A percentile compares a stretch with the other conserved stretches of the same genome.
Conservation (phyloP, 1,284 basidiomycete genomes). For the Ustanciosporium gigantosporum region DNA sequence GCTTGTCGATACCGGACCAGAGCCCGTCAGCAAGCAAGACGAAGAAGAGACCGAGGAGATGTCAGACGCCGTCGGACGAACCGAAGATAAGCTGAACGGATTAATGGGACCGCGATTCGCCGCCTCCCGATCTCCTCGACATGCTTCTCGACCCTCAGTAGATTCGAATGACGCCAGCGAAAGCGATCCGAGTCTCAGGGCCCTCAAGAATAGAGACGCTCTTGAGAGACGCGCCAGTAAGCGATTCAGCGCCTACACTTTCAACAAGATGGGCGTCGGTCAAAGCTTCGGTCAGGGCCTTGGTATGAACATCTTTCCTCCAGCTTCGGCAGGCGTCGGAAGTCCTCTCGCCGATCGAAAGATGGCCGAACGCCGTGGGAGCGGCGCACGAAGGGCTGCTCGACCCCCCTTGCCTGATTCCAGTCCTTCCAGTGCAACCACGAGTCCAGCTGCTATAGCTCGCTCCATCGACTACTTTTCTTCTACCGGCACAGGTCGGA, state of each 20-base stretch:
- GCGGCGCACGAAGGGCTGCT: conserved; percentile 19
- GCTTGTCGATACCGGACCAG: conserved; percentile 16
- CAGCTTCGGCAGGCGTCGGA: conserved; percentile 4
- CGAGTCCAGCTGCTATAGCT: conserved; percentile 17
- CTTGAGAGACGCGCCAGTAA: conserved; percentile 91
- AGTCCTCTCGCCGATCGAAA: conserved; percentile 39
- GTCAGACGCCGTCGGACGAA: neutral
- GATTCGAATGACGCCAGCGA: conserved; percentile 65
- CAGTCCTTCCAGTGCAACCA: conserved; percentile 14
- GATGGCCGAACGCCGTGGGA: conserved; percentile 15
- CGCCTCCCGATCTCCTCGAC: conserved; percentile 17
- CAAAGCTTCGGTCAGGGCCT: conserved; percentile 37
- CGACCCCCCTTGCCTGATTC: conserved; percentile 30
- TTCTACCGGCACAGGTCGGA: conserved; percentile 6
- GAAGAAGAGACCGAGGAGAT: conserved; percentile 2
- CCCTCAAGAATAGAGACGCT: conserved; percentile 81
- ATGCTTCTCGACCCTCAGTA: conserved; percentile 19
- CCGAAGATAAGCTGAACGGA: no score
- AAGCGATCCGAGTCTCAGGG: conserved; percentile 80
- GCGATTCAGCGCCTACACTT: conserved; percentile 92
- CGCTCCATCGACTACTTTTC: conserved; percentile 26
- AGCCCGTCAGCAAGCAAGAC: neutral
- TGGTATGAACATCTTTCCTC: conserved; percentile 31
- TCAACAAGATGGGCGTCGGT: conserved; percentile 81
- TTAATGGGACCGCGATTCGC: conserved; percentile 20